These are phyloP conservation scores for Flaveria robusta DNA, from an alignment of 129 eudicot genomes.

Conservation along the genomic window DNA sequence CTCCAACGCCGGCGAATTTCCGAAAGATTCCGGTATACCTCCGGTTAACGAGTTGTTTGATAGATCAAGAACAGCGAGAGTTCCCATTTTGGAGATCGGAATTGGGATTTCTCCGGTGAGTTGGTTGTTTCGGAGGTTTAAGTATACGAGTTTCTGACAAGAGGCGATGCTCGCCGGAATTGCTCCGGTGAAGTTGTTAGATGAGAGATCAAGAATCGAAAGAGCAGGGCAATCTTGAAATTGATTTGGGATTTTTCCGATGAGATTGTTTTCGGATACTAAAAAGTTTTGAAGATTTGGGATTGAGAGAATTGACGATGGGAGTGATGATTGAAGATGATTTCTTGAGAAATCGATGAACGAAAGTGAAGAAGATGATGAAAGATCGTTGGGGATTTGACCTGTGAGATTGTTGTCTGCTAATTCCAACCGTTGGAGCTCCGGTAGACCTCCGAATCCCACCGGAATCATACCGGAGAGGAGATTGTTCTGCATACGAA, in stretches of 20 bases:
- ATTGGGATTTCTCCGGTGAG: conserved; percentile 64
- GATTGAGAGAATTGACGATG: conserved; percentile 66
- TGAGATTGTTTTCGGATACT: conserved; percentile 53
- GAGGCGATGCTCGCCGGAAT: conserved; percentile 77
- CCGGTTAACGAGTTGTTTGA: conserved; percentile 84
- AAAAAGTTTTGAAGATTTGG: conserved; percentile 77
- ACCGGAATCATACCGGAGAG: conserved; percentile 73
- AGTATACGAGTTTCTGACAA: conserved; percentile 63
- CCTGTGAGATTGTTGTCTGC: conserved; percentile 80
- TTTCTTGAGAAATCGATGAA: conserved; percentile 75
- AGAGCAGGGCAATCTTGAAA: conserved; percentile 89
- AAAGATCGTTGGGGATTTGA: conserved; percentile 64
- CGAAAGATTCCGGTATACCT: conserved; percentile 62
- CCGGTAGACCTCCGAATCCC: conserved; percentile 70
- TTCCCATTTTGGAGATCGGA: conserved; percentile 67
- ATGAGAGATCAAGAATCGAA: conserved; percentile 76
- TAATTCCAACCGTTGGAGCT: conserved; percentile 74
- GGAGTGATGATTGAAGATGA: conserved; percentile 63
- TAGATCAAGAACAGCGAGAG: conserved; percentile 71
- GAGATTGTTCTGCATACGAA: conserved; percentile 77
- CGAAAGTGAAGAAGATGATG: conserved; percentile 70
- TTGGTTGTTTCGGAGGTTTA: conserved; percentile 62
- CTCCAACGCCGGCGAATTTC: conserved; percentile 80
- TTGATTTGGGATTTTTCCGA: conserved; percentile 76
- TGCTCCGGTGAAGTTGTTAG: conserved; percentile 69